Evolutionary conservation across 2,329 filamentous ascomycete species (phyloP), one percentile per base, ranked within the genome.

Genomic region (Fusarium setosum): DNA sequence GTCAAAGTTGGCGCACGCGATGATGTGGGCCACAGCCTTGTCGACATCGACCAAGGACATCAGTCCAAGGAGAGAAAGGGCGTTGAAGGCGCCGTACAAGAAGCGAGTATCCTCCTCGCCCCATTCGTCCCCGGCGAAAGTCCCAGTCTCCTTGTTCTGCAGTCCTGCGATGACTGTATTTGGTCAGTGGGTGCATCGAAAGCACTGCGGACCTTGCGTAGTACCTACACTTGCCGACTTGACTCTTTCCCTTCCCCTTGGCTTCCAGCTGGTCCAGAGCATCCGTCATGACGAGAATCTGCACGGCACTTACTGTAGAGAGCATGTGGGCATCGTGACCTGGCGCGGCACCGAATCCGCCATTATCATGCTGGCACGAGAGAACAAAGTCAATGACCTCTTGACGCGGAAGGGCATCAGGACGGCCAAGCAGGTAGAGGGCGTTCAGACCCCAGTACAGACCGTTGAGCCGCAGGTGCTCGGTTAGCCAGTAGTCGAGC

Each of bases 401-500:
- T 52, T 90, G 84, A 53, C 92, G 88, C 11, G 95, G 91, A 10
- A 99, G 86, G 4, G 91, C 93, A 63, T 96, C 88, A 2, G 94
- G 93, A 56, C 87, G 90, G 47, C 90, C 88, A 59, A 99, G 88
- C 24, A 98, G 85, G 82, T 97, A 92, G 37, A 98, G 86, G 7
- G 95, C 91, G 7, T 90, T 96, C 57, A 99, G 81, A 13, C 96
- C 96, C 96, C 96, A 99, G 80, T 99, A 99, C 45, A 99, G 87
- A 41, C 96, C 96, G 76, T 96, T 97, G 58, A 99, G 86, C 62
- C 96, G 93, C 69, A 99, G 85, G 77, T 99, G 96, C 80, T 99
- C 95, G 13, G 96, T 99, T 75, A 98, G 85, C 92, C 95, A 97
- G 82, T 98, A 99, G 78, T 97, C 94, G 72, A 97, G 90, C 80